Conservation (phyloP, 1,284 basidiomycete species). For the Marasmius tenuissimus region DNA sequence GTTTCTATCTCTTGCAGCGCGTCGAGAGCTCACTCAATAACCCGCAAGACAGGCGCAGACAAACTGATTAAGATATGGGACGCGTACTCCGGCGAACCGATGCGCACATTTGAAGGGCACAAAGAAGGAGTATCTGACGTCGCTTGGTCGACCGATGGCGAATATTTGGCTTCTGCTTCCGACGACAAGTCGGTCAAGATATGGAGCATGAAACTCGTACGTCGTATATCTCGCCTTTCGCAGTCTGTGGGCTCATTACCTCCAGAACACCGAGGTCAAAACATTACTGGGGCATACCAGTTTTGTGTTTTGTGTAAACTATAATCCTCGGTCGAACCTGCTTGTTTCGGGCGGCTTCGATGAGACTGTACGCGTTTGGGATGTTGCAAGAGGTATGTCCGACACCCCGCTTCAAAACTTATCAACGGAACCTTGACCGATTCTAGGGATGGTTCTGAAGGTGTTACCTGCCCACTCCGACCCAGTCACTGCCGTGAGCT, state of each 20-base stretch:
- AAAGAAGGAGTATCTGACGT: constrained; percentile 86
- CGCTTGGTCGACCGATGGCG: constrained; percentile 81
- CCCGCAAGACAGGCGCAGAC: constrained; percentile 68
- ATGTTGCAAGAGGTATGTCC: constrained; percentile 79
- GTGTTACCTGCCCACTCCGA: constrained; percentile 94
- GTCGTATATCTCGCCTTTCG: constrained; percentile 21
- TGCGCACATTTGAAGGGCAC: constrained; percentile 71
- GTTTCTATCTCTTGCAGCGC: constrained; percentile 19
- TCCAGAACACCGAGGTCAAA: constrained; percentile 58
- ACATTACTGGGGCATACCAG: constrained; percentile 85
- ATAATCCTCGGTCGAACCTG: constrained; percentile 86
- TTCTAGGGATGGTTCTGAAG: constrained; percentile 71
- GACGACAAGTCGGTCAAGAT: constrained; percentile 87
- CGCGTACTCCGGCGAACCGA: constrained; percentile 64
- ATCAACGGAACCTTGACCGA: neutral
- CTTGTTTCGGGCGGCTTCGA: constrained; percentile 93
- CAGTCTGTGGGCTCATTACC: neutral
- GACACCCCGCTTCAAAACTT: neutral
- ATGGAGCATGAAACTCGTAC: constrained; percentile 73
- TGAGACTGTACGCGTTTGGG: constrained; percentile 95
- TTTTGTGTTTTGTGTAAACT: constrained; percentile 91
- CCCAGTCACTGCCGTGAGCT: constrained; percentile 90
- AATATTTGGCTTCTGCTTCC: constrained; percentile 85
- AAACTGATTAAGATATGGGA: constrained; percentile 81
- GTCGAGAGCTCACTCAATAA: constrained; percentile 12